phyloP scores from a whole-genome alignment of 139 green algal genomes.

The Eudorina sp. region DNA sequence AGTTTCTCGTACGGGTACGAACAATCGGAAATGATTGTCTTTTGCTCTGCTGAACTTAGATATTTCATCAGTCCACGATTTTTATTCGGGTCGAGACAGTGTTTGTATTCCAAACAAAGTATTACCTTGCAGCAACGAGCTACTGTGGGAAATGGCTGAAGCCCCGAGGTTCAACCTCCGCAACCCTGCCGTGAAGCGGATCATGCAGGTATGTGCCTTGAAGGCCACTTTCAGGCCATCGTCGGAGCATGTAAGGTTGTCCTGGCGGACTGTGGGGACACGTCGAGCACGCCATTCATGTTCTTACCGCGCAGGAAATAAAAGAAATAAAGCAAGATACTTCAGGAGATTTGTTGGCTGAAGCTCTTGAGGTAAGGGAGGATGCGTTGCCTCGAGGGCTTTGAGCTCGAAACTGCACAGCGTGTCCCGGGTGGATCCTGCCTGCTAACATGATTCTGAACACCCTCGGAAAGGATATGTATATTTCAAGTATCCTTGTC shows the following conservation, averaged over 20 bases:
- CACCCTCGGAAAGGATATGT: too few species aligned
- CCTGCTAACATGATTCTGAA: too few species aligned
- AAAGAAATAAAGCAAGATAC: conserved; percentile 83
- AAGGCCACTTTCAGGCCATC: too few species aligned
- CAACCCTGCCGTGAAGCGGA: conserved; percentile 94
- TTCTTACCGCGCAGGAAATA: conserved; percentile 89
- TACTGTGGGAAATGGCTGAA: conserved; percentile 25
- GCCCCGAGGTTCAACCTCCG: conserved; percentile 70
- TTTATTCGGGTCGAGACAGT: background rate
- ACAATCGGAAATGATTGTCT: too few species aligned
- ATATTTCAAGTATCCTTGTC: too few species aligned
- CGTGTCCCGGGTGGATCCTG: background rate
- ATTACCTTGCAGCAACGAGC: background rate
- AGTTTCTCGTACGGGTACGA: too few species aligned
- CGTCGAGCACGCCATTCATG: too few species aligned
- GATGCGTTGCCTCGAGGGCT: background rate
- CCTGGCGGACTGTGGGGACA: too few species aligned
- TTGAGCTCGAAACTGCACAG: background rate
- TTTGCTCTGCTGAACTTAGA: too few species aligned
- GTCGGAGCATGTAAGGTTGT: too few species aligned
- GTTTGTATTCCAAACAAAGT: background rate
- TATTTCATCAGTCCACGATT: too few species aligned
- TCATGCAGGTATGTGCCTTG: conserved; percentile 87
- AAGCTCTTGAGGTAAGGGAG: conserved; percentile 81
- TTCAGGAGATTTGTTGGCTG: conserved; percentile 80